These are phyloP conservation scores for Arabidopsis suecica DNA, from an alignment of 345 rosid species.

Conservation along the genomic window DNA sequence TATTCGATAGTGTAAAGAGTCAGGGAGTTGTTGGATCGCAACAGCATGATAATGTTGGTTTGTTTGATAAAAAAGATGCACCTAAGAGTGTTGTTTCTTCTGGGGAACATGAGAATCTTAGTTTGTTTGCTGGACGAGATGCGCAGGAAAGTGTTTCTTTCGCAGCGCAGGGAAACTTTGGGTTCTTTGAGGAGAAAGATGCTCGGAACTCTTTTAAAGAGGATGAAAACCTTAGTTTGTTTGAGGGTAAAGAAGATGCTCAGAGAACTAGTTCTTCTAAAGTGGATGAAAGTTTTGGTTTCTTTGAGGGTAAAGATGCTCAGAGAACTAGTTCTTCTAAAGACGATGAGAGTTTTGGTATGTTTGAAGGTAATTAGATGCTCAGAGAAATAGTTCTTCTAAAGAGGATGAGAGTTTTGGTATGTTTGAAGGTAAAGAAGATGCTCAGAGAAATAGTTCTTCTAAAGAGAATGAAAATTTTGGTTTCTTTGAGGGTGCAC, in stretches of 20 bases:
- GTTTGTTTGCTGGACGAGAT: conserved; percentile 45
- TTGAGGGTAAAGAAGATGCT: conserved; percentile 27
- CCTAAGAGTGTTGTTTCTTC: conserved; percentile 33
- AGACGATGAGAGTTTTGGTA: conserved; percentile 34
- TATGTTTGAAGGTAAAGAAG: conserved; percentile 41
- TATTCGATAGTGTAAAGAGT: conserved; percentile 51
- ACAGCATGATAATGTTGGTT: conserved; percentile 24
- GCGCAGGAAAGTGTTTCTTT: conserved; percentile 36
- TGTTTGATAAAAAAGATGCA: neutral
- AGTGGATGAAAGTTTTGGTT: conserved; percentile 40
- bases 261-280: conserved; percentile 22
- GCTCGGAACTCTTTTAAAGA: conserved; percentile 11
- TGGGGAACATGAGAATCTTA: conserved; percentile 32
- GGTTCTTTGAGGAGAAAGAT: conserved; percentile 44
- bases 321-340: conserved; percentile 37
- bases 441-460: conserved; percentile 36
- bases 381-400: conserved; percentile 36
- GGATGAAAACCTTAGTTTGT: conserved; percentile 30
- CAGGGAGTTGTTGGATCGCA: conserved; percentile 46
- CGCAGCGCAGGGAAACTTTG: conserved; percentile 37
- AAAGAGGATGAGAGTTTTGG: conserved; percentile 34
- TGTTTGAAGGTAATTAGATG: conserved; percentile 47
- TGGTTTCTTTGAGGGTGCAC: conserved; percentile 54
- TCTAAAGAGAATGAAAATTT: conserved; percentile 31
- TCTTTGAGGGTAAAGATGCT: conserved; percentile 38